A percentile compares a stretch with the other conserved stretches of the same genome.
These are phyloP conservation scores for Thelonectria rubi DNA, from an alignment of 2,329 filamentous ascomycete genomes.

Conservation along the genomic window DNA sequence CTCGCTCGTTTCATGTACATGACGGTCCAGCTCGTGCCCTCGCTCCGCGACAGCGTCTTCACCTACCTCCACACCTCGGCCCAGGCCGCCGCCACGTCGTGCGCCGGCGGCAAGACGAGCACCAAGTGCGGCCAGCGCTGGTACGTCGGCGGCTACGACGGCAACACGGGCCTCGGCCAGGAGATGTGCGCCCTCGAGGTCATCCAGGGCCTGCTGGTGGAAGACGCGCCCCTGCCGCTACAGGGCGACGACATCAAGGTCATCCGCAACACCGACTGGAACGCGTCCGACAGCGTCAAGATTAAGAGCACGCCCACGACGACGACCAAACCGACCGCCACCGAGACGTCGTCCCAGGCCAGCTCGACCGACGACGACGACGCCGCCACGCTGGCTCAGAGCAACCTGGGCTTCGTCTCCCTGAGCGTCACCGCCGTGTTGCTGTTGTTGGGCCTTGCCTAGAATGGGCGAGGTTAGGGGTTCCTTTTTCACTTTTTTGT, in stretches of 20 bases:
- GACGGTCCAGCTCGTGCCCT: conserved; percentile 65
- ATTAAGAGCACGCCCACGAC: conserved; percentile 24
- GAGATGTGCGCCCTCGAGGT: conserved; percentile 72
- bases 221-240: conserved; percentile 55
- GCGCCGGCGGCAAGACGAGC: conserved; percentile 63
- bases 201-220: conserved; percentile 66
- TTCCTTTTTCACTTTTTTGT: conserved; percentile 24
- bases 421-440: conserved; percentile 36
- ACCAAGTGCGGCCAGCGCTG: conserved; percentile 69
- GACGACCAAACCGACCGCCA: conserved; percentile 10
- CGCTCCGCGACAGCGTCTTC: conserved; percentile 58
- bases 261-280: conserved; percentile 47
- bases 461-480: conserved; percentile 3
- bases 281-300: conserved; percentile 26
- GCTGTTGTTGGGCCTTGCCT: conserved; percentile 33
- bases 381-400: conserved; percentile 29
- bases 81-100: conserved; percentile 63
- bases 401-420: conserved; percentile 32
- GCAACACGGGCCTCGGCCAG: conserved; percentile 65
- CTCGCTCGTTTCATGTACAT: conserved; percentile 71
- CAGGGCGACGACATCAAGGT: conserved; percentile 58
- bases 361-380: conserved; percentile 33
- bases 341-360: conserved; percentile 22
- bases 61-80: conserved; percentile 61
- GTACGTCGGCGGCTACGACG: conserved; percentile 67